Evolutionary conservation across 208 protist genomes (phyloP).

Genomic region (Trypanosomatidae sp.): DNA sequence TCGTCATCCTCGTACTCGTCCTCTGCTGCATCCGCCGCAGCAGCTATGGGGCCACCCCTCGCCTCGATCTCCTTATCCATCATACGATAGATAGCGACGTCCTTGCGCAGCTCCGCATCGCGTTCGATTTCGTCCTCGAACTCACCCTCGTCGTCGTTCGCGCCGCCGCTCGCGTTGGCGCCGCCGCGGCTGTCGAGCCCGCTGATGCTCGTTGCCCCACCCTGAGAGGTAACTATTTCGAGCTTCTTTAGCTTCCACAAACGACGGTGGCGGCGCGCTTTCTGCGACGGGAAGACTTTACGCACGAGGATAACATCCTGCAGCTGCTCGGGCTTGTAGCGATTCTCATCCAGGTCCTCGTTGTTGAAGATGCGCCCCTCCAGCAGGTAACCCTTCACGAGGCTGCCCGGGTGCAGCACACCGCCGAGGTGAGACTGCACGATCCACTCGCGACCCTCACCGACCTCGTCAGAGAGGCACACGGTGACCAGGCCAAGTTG

Average conservation of each 20-base stretch:
- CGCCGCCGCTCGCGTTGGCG: slow-evolving; percentile 15
- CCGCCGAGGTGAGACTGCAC: slow-evolving; percentile 94
- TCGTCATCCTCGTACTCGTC: slow-evolving; percentile 55
- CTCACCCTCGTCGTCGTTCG: slow-evolving; percentile 61
- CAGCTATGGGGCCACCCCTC: slow-evolving; percentile 13
- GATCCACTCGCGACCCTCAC: slow-evolving; percentile 93
- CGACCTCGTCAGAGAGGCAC: slow-evolving; percentile 95
- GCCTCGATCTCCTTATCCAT: slow-evolving; percentile 50
- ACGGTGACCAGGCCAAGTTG: slow-evolving; percentile 95
- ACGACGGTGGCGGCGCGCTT: slow-evolving; percentile 60
- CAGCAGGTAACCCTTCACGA: slow-evolving; percentile 94
- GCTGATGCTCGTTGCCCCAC: slow-evolving; percentile 38
- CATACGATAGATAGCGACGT: slow-evolving; percentile 83
- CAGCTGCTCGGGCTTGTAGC: slow-evolving; percentile 77
- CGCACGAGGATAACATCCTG: slow-evolving; percentile 94
- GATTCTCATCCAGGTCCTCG: slow-evolving; percentile 68
- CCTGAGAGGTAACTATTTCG: slow-evolving; percentile 60
- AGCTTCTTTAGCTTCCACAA: slow-evolving; percentile 84
- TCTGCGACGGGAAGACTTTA: slow-evolving; percentile 91
- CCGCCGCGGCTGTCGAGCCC: slow-evolving; percentile 14
- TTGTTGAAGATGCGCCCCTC: slow-evolving; percentile 91
- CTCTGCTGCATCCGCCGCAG: slow-evolving; percentile 9
- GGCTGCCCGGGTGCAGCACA: slow-evolving; percentile 94
- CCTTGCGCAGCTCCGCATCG: slow-evolving; percentile 75
- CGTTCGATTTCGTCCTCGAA: slow-evolving; percentile 91